phyloP scores from a whole-genome alignment of 1,284 basidiomycete genomes.

The Somion occarium region DNA sequence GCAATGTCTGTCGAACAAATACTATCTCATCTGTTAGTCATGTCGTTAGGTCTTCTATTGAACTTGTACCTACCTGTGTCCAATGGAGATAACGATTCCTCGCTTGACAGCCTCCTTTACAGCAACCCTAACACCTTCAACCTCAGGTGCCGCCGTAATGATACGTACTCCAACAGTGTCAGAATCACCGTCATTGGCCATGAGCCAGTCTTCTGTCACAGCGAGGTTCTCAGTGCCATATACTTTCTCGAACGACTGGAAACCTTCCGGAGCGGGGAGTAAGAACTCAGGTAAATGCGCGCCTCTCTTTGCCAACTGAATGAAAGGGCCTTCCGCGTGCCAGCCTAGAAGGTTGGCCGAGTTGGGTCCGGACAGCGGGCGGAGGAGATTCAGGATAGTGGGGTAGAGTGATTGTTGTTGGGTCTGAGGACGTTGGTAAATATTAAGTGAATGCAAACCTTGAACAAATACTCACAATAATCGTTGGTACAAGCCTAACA shows the following conservation, averaged over 20 bases:
- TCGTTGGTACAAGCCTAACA: conserved; percentile 63
- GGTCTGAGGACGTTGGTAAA: conserved; percentile 40
- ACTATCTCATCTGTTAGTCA: conserved; percentile 27
- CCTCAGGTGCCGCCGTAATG: conserved; percentile 85
- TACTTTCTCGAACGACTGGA: conserved; percentile 63
- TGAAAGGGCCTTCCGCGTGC: conserved; percentile 89
- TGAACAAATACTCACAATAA: conserved; percentile 52
- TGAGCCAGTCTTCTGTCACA: conserved; percentile 63
- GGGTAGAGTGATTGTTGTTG: conserved; percentile 72
- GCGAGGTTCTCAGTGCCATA: conserved; percentile 66
- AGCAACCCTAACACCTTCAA: conserved; percentile 73
- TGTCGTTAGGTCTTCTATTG: not conserved
- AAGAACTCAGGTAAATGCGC: conserved; percentile 75
- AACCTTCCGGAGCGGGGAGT: conserved; percentile 54
- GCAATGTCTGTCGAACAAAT: conserved; percentile 65
- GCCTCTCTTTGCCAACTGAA: conserved; percentile 74
- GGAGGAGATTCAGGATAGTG: conserved; percentile 56
- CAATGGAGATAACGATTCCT: conserved; percentile 79
- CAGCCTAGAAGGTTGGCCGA: conserved; percentile 78
- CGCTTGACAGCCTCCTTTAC: conserved; percentile 57
- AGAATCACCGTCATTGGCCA: conserved; percentile 31
- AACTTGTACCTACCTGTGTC: conserved; percentile 62
- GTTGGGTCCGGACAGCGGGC: conserved; percentile 53
- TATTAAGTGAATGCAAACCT: conserved; percentile 1
- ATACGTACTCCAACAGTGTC: conserved; percentile 64